Percentiles rank a stretch among this genome's conserved stretches.
phyloP scores from a whole-genome alignment of 495 filamentous ascomycete species.

The Astrocystis sublimbata region DNA sequence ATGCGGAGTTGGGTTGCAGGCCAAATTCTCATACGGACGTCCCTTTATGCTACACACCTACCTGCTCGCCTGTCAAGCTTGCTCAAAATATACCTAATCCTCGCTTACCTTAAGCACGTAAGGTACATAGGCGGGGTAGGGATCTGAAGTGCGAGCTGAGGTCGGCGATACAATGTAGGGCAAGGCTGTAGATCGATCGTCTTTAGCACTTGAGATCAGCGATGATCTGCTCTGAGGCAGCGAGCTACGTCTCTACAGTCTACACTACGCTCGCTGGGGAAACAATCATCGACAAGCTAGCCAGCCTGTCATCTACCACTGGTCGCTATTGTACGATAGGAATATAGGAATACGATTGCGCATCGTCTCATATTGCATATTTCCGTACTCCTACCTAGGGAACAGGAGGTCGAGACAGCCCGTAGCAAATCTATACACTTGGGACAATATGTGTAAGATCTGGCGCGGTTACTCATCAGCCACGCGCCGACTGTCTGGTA shows the following conservation, averaged over 20 bases:
- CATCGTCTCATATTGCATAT: conserved; percentile 1
- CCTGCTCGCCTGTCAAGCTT: not conserved
- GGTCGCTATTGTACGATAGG: not conserved
- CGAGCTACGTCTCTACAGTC: not conserved
- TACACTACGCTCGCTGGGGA: not conserved
- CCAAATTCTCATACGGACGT: not conserved
- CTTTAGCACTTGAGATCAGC: not conserved
- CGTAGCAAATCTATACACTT: not conserved
- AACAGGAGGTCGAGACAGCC: not conserved
- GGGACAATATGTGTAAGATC: not conserved
- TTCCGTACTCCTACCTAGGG: not conserved
- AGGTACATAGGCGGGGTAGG: too few relatives aligned
- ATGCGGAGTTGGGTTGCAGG: too few relatives aligned
- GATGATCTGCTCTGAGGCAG: conserved; percentile 3
- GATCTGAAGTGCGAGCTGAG: not conserved
- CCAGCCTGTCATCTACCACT: not conserved
- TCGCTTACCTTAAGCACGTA: too few relatives aligned
- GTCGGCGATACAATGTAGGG: not conserved
- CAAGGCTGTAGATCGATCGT: conserved; percentile 2
- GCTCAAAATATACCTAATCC: not conserved
- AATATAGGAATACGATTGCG: not conserved
- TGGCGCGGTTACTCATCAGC: conserved; percentile 11
- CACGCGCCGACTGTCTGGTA: conserved; percentile 5
- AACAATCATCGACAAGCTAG: not conserved
- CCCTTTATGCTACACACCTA: not conserved